phyloP scores from a whole-genome alignment of 2,329 filamentous ascomycete species.

The Cordyceps cicadae region DNA sequence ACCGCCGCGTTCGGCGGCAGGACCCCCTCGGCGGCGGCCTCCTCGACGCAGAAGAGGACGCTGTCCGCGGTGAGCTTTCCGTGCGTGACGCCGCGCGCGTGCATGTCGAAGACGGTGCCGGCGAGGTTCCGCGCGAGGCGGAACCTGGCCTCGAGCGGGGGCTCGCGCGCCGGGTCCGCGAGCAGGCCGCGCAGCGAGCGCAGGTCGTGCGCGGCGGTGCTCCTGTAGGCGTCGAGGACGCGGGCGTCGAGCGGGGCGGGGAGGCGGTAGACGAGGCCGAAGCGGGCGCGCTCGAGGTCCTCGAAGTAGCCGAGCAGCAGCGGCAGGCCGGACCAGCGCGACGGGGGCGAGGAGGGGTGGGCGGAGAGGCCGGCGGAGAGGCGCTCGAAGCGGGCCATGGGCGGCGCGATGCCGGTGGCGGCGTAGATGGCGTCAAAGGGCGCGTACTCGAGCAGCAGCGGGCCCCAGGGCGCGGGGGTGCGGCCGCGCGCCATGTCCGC shows the following conservation, averaged over 20 bases:
- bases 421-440: slow-evolving; percentile 55
- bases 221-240: slow-evolving; percentile 42
- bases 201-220: slow-evolving; percentile 41
- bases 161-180: slow-evolving; percentile 45
- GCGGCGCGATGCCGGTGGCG: slow-evolving; percentile 53
- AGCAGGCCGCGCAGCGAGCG: slow-evolving; percentile 49
- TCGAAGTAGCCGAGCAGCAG: slow-evolving; percentile 64
- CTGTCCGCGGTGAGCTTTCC: slow-evolving; percentile 61
- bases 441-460: slow-evolving; percentile 64
- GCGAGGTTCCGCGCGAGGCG: slow-evolving; percentile 64
- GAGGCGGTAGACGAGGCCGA: slow-evolving; percentile 68
- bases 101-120: slow-evolving; percentile 65
- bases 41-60: slow-evolving; percentile 53
- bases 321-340: slow-evolving; percentile 53
- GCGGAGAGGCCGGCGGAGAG: slow-evolving; percentile 48
- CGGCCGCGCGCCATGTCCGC: slow-evolving; percentile 37
- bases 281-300: slow-evolving; percentile 59
- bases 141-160: slow-evolving; percentile 67
- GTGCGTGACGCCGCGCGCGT: slow-evolving; percentile 60
- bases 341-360: slow-evolving; percentile 34
- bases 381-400: slow-evolving; percentile 57
- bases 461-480: slow-evolving; percentile 40
- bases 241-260: slow-evolving; percentile 56
- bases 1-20: slow-evolving; percentile 36
- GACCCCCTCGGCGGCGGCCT: slow-evolving; percentile 29